These are phyloP conservation scores for Trametes gibbosa DNA, from an alignment of 768 basidiomycete genomes.

Conservation along the genomic window DNA sequence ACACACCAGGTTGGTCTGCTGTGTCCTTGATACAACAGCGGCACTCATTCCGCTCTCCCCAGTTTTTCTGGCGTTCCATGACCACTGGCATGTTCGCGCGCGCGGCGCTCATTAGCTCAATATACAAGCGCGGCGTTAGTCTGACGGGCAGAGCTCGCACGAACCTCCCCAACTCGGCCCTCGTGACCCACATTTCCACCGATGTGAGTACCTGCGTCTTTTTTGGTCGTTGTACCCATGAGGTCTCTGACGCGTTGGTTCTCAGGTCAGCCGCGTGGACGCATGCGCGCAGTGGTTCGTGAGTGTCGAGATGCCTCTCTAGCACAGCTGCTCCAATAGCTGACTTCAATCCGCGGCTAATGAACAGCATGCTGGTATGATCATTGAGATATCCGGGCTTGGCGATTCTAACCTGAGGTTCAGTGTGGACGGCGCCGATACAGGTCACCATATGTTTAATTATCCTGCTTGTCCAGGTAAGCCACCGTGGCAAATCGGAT, in stretches of 20 bases:
- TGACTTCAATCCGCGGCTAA: background rate
- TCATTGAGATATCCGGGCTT: background rate
- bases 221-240: background rate
- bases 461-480: conserved; percentile 56
- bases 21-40: too few species aligned
- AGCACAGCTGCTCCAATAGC: background rate
- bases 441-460: conserved; percentile 59
- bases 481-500: too few species aligned
- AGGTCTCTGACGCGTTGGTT: background rate
- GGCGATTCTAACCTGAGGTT: background rate
- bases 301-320: conserved; percentile 31
- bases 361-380: conserved; percentile 38
- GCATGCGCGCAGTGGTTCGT: conserved; percentile 72
- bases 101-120: conserved; percentile 62
- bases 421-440: conserved; percentile 68
- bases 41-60: background rate
- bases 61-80: conserved; percentile 76
- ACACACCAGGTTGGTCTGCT: conserved; percentile 52
- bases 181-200: conserved; percentile 62
- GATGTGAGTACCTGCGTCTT: conserved; percentile 45
- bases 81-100: conserved; percentile 62
- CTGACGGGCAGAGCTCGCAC: conserved; percentile 67
- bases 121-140: conserved; percentile 67
- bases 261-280: conserved; percentile 54
- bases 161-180: conserved; percentile 55